Evolutionary conservation across 306 rosid genomes (phyloP).

Genomic region (Sechiopsis laciniata): DNA sequence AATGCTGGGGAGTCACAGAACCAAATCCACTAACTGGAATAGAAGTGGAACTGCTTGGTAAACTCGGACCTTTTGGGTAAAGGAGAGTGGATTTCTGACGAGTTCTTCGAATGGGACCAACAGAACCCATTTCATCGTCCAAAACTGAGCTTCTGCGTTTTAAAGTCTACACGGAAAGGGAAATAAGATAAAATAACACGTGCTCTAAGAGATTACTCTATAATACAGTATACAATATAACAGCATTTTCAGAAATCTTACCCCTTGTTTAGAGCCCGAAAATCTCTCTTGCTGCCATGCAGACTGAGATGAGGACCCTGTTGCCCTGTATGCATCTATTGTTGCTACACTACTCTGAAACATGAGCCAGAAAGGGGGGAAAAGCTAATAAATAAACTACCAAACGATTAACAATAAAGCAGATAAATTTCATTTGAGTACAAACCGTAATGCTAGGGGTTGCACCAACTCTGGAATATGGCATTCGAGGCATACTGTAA

Average conservation of each 20-base stretch:
- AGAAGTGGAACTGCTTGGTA: slow-evolving; percentile 40
- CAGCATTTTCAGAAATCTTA: slow-evolving; percentile 28
- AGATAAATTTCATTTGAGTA: slow-evolving; percentile 1
- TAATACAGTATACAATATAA: slow-evolving; percentile 20
- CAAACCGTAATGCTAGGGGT: slow-evolving; percentile 51
- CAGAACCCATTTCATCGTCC: slow-evolving; percentile 73
- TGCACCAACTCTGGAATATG: slow-evolving; percentile 61
- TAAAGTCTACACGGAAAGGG: slow-evolving; percentile 37
- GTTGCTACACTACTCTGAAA: slow-evolving; percentile 43
- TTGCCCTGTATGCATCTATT: slow-evolving; percentile 36
- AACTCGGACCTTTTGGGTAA: slow-evolving; percentile 51
- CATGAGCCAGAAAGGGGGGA: slow-evolving; percentile 14
- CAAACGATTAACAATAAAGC: background rate
- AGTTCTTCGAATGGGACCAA: slow-evolving; percentile 71
- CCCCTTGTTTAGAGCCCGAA: slow-evolving; percentile 56
- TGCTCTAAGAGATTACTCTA: background rate
- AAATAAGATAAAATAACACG: slow-evolving; percentile 16
- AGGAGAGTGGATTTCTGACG: slow-evolving; percentile 70
- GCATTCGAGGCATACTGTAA: slow-evolving; percentile 75
- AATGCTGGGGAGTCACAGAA: slow-evolving; percentile 33
- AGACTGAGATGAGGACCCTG: slow-evolving; percentile 46
- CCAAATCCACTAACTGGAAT: slow-evolving; percentile 33
- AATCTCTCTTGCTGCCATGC: slow-evolving; percentile 40
- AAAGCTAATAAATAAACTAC: slow-evolving; percentile 15
- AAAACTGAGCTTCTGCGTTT: slow-evolving; percentile 62